phyloP scores from a whole-genome alignment of 2,329 filamentous ascomycete species.

The Cordyceps fumosorosea region DNA sequence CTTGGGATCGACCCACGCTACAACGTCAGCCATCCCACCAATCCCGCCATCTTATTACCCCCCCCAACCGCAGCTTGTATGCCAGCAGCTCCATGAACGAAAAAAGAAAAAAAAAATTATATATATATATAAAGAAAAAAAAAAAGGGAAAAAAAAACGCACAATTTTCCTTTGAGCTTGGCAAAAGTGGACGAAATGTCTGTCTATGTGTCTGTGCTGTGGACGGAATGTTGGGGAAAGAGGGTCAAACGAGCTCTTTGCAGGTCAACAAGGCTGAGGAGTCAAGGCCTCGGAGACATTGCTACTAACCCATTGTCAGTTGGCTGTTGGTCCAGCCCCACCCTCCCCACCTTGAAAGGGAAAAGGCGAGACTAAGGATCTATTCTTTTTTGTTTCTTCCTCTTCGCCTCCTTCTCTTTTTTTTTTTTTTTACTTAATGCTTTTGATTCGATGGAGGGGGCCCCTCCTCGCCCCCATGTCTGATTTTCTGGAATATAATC shows the following conservation, averaged over 20 bases:
- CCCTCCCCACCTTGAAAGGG: not conserved
- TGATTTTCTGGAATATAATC: not conserved
- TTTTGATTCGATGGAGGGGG: not conserved
- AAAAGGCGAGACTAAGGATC: no score
- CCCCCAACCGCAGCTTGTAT: not conserved
- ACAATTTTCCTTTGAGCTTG: not conserved
- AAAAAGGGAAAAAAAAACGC: not conserved
- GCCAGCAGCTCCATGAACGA: not conserved
- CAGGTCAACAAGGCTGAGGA: not conserved
- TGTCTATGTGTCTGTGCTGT: not conserved
- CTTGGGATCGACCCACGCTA: constrained; percentile 4
- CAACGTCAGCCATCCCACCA: not conserved
- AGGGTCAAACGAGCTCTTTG: no score
- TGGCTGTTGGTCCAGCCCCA: not conserved
- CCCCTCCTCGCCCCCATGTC: not conserved
- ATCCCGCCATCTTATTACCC: not conserved
- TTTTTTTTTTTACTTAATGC: not conserved
- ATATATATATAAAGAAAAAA: not conserved
- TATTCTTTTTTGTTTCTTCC: not conserved
- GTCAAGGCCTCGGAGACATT: not conserved
- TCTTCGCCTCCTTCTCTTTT: not conserved
- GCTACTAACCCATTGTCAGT: not conserved
- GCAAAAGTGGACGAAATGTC: not conserved
- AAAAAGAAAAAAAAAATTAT: not conserved
- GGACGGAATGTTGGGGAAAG: not conserved